These are phyloP conservation scores for Plasmodium sp. DNA, from an alignment of 169 alveolate genomes.

Conservation along the genomic window DNA sequence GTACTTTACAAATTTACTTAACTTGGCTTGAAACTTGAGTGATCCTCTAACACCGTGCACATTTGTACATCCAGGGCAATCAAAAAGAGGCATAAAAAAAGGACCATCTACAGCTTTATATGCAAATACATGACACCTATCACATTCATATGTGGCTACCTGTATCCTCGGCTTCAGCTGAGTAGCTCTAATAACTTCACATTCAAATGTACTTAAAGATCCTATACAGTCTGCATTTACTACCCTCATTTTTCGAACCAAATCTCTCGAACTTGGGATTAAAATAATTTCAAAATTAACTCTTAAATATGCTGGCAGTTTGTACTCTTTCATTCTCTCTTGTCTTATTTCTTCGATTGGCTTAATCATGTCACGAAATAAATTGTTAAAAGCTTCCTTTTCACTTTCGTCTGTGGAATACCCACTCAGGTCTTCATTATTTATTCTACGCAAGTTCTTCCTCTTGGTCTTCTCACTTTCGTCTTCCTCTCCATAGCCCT, in stretches of 20 bases:
- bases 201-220: conserved; percentile 83
- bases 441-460: conserved; percentile 45
- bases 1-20: conserved; percentile 91
- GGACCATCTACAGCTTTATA: conserved; percentile 89
- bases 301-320: conserved; percentile 84
- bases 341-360: conserved; percentile 70
- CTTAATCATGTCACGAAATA: conserved; percentile 68
- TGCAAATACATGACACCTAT: conserved; percentile 93
- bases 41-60: conserved; percentile 90
- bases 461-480: conserved; percentile 42
- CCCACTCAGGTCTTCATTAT: conserved; percentile 61
- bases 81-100: conserved; percentile 91
- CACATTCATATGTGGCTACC: conserved; percentile 97
- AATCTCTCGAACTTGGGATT: conserved; percentile 82
- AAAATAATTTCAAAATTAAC: conserved; percentile 80
- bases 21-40: conserved; percentile 87
- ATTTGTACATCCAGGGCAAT: conserved; percentile 91
- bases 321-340: conserved; percentile 85
- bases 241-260: conserved; percentile 89
- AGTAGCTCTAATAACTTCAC: conserved; percentile 94
- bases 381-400: conserved; percentile 65
- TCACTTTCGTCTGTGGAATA: conserved; percentile 71
- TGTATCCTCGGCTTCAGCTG: conserved; percentile 94
- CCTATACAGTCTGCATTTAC: conserved; percentile 94
- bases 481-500: conserved; percentile 69